Percentiles rank a stretch among this genome's conserved stretches.
Conservation (phyloP, 345 rosid genomes). For the Mallotus nudiflorus region DNA sequence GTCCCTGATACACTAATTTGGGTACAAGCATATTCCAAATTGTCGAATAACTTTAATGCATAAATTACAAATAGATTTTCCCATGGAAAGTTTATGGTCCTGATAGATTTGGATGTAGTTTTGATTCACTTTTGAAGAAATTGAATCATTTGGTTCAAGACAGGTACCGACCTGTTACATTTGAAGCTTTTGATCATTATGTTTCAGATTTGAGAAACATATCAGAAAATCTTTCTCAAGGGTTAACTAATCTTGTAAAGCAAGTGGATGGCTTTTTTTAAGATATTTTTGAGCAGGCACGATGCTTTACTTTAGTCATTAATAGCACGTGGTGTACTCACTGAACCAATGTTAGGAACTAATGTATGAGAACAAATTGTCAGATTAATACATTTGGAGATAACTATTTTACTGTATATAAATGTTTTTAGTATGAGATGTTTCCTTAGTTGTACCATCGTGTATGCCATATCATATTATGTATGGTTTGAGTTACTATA, state of each 20-base stretch:
- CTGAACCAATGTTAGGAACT: conserved; percentile 33
- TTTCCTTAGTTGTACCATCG: conserved; percentile 6
- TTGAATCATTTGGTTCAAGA: conserved; percentile 63
- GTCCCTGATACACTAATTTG: conserved; percentile 53
- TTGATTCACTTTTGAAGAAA: conserved; percentile 54
- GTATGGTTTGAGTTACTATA: conserved; percentile 16
- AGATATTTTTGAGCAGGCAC: conserved; percentile 67
- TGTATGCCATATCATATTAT: conserved; percentile 13
- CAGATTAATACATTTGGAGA: conserved; percentile 30
- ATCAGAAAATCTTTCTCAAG: conserved; percentile 60
- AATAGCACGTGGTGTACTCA: conserved; percentile 40
- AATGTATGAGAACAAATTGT: conserved; percentile 30
- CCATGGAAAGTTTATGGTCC: conserved; percentile 33
- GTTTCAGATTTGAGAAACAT: conserved; percentile 39
- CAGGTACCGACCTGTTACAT: conserved; percentile 39
- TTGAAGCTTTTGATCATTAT: conserved; percentile 33
- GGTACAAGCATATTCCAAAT: conserved; percentile 52
- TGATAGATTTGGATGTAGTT: conserved; percentile 70
- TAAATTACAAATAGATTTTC: conserved; percentile 49
- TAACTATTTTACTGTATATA: conserved; percentile 12
- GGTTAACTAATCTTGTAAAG: conserved; percentile 60
- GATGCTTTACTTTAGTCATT: conserved; percentile 86
- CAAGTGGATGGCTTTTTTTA: conserved; percentile 80
- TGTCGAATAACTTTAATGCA: conserved; percentile 55
- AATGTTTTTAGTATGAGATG: conserved; percentile 25